phyloP scores from a whole-genome alignment of 371 early-diverging fungal genomes.

The Basidiobolus heterosporus region DNA sequence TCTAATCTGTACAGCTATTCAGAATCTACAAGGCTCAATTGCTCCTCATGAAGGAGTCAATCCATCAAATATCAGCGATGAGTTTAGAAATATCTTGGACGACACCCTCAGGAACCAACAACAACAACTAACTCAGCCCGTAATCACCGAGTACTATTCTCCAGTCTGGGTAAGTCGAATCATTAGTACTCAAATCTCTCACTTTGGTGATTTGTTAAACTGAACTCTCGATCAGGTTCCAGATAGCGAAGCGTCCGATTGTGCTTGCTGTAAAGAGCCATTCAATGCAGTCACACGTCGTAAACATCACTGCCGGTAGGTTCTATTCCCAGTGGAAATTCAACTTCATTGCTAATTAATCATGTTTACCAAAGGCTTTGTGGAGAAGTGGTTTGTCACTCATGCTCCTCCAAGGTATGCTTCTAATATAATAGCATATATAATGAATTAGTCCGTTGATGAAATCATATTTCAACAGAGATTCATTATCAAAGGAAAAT shows the following conservation, averaged over 20 bases:
- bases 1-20: slow-evolving; percentile 28
- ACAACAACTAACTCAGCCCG: slow-evolving; percentile 7
- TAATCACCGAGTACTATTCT: slow-evolving; percentile 37
- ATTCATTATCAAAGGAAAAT: slow-evolving; percentile 9
- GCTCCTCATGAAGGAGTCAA: slow-evolving; percentile 28
- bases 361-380: slow-evolving; percentile 14
- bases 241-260: slow-evolving; percentile 25
- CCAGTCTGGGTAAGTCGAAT: slow-evolving; percentile 50
- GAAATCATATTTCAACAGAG: slow-evolving; percentile 2
- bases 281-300: slow-evolving; percentile 32
- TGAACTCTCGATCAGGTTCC: slow-evolving; percentile 9
- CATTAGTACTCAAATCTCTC: no score
- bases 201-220: no score
- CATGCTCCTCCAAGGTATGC: slow-evolving; percentile 27
- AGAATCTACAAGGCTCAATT: slow-evolving; percentile 26
- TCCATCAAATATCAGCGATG: no score
- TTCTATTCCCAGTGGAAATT: no score
- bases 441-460: no score
- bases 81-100: no score
- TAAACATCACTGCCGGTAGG: slow-evolving; percentile 45
- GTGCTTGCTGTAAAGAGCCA: slow-evolving; percentile 30
- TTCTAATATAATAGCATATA: no score
- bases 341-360: no score
- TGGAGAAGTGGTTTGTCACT: slow-evolving; percentile 52
- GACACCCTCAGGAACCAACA: slow-evolving; percentile 3